phyloP scores from a whole-genome alignment of 129 eudicot genomes.

The Flaveria brownii region DNA sequence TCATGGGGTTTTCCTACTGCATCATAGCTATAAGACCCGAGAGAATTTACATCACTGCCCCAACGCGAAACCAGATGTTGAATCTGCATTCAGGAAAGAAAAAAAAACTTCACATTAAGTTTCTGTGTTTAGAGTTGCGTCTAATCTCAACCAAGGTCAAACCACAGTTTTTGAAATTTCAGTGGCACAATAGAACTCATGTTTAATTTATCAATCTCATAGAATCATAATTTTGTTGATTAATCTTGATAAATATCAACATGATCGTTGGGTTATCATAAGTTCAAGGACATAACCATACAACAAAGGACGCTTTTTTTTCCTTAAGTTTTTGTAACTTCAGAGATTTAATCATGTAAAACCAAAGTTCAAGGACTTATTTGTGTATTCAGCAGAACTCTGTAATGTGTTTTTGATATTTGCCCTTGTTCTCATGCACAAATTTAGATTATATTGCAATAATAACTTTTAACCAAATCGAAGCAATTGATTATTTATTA shows the following conservation, averaged over 20 bases:
- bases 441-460: neutral
- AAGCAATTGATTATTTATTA: neutral
- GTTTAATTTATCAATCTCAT: neutral
- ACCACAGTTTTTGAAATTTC: neutral
- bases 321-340: too few relatives aligned
- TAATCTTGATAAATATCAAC: neutral
- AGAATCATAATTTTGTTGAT: neutral
- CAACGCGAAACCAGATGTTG: conserved; percentile 92
- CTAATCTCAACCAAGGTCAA: neutral
- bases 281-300: neutral
- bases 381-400: too few relatives aligned
- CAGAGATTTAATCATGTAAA: too few relatives aligned
- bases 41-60: conserved; percentile 81
- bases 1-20: conserved; percentile 95
- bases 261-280: neutral
- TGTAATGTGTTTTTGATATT: neutral
- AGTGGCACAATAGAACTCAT: neutral
- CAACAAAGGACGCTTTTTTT: neutral
- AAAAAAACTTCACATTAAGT: neutral
- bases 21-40: conserved; percentile 95
- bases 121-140: neutral
- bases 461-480: neutral
- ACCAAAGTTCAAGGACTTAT: too few relatives aligned
- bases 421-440: neutral
- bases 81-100: conserved; percentile 54